A percentile compares a stretch with the other conserved stretches of the same genome.
Evolutionary conservation across 495 filamentous ascomycete species (phyloP).

Genomic region (Recurvomyces mirabilis): DNA sequence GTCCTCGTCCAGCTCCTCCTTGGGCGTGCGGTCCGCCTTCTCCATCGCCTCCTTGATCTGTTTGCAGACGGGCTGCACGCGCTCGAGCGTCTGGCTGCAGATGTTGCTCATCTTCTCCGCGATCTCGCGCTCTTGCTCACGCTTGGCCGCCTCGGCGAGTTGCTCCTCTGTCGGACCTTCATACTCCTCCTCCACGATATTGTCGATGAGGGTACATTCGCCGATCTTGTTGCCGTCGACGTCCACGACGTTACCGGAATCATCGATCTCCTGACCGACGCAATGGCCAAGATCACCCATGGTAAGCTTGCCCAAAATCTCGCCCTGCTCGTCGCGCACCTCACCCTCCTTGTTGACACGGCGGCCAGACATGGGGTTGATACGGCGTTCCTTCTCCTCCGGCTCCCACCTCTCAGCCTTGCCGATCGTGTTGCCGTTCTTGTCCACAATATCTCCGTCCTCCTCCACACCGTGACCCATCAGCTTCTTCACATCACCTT

Average conservation of each 20-base stretch:
- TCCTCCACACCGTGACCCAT: constrained; percentile 68
- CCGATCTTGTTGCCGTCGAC: constrained; percentile 70
- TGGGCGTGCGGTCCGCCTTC: constrained; percentile 67
- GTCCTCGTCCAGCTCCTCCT: constrained; percentile 87
- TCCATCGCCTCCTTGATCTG: constrained; percentile 80
- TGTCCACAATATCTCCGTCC: constrained; percentile 72
- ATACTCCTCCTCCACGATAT: constrained; percentile 50
- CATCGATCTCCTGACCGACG: constrained; percentile 69
- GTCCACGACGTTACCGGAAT: constrained; percentile 76
- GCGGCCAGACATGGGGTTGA: constrained; percentile 63
- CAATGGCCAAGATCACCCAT: constrained; percentile 59
- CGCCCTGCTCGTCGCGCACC: constrained; percentile 68
- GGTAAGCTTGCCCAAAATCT: constrained; percentile 70
- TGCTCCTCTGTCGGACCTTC: constrained; percentile 42
- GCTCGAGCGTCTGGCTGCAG: constrained; percentile 68
- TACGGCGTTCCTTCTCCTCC: constrained; percentile 54
- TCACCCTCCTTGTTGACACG: constrained; percentile 74
- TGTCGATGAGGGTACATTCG: constrained; percentile 66
- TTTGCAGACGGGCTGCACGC: constrained; percentile 73
- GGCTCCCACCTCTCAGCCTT: constrained; percentile 75
- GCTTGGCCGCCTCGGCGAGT: constrained; percentile 41
- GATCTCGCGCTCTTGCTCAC: constrained; percentile 59
- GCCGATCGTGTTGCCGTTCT: constrained; percentile 70
- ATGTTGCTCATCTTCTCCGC: constrained; percentile 66
- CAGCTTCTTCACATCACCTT: constrained; percentile 61